Conservation (phyloP, 1,284 basidiomycete genomes). For the Anthracocystis panici-leucophaei region DNA sequence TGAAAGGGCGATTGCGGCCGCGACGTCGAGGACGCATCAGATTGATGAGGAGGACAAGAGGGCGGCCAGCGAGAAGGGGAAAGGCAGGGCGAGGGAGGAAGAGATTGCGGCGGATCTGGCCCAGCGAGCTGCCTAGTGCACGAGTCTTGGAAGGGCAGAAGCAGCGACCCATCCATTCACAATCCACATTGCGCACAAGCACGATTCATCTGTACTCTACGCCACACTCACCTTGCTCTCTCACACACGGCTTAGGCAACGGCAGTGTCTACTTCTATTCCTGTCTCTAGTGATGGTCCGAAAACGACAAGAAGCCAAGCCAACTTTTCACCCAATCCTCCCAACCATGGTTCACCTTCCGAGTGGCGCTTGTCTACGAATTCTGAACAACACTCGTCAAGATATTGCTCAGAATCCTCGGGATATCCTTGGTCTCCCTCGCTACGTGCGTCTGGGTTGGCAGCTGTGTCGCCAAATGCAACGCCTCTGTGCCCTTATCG, state of each 20-base stretch:
- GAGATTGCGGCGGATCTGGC: slow-evolving; percentile 23
- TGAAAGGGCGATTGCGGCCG: slow-evolving; percentile 22
- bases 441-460: slow-evolving; percentile 64
- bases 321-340: neutral
- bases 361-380: slow-evolving; percentile 9
- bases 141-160: no score
- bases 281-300: neutral
- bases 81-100: slow-evolving; percentile 30
- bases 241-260: no score
- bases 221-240: neutral
- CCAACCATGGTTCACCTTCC: neutral
- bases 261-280: neutral
- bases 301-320: neutral
- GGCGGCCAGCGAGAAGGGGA: slow-evolving; percentile 13
- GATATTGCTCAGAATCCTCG: slow-evolving; percentile 61
- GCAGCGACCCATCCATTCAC: neutral
- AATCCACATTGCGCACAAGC: neutral
- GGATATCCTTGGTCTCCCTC: slow-evolving; percentile 59
- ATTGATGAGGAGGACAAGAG: slow-evolving; percentile 30
- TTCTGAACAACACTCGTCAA: slow-evolving; percentile 59
- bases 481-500: slow-evolving; percentile 60
- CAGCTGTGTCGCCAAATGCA: slow-evolving; percentile 49
- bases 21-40: slow-evolving; percentile 23
- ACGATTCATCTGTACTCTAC: neutral
- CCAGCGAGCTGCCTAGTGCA: slow-evolving; percentile 10